Conservation (phyloP, 225 moss, liverwort and hornwort genomes). For the Sphagnum contortum region DNA sequence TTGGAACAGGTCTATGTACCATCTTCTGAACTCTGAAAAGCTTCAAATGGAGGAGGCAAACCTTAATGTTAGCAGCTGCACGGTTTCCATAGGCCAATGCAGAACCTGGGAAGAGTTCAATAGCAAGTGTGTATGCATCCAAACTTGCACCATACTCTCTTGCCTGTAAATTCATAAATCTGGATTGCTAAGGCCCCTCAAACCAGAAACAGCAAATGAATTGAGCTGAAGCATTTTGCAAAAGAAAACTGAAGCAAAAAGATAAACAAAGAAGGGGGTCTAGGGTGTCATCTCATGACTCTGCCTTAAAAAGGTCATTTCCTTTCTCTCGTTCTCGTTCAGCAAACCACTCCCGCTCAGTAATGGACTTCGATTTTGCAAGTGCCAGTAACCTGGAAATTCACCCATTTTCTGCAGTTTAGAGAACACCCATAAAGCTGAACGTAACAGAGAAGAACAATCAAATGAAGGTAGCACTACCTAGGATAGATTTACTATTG, state of each 20-base stretch:
- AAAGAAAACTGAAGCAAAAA: too few relatives aligned
- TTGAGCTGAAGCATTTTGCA: too few relatives aligned
- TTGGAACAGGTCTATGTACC: too few relatives aligned
- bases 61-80: conserved; percentile 39
- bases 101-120: conserved; percentile 23
- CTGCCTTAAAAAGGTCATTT: conserved; percentile 35
- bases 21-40: too few relatives aligned
- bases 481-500: neutral
- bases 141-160: conserved; percentile 43
- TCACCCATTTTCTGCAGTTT: too few relatives aligned
- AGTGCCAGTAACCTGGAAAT: conserved; percentile 16
- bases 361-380: conserved; percentile 31
- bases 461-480: neutral
- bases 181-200: too few relatives aligned
- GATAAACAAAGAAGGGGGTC: too few relatives aligned
- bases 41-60: neutral
- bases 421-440: too few relatives aligned
- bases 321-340: conserved; percentile 49
- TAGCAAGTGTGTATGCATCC: conserved; percentile 33
- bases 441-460: neutral
- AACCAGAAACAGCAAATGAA: too few relatives aligned
- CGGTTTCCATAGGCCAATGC: conserved; percentile 38
- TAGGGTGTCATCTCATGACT: too few relatives aligned
- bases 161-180: conserved; percentile 8
- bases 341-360: conserved; percentile 40